Conservation (phyloP, 371 early-diverging fungal species). For the Saksenaea oblongispora region DNA sequence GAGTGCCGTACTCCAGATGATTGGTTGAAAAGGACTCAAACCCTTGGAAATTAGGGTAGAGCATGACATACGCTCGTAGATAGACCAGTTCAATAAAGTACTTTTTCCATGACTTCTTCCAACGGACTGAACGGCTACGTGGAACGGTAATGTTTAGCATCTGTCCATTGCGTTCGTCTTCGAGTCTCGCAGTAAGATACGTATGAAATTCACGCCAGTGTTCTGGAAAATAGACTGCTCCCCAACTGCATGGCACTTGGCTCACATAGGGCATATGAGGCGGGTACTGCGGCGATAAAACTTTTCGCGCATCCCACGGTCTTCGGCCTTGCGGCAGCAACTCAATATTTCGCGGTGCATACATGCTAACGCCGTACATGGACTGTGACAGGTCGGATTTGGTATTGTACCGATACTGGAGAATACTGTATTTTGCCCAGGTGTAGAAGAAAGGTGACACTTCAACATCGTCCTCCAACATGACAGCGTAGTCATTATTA, state of each 20-base stretch:
- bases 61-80: conserved; percentile 63
- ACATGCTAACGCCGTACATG: conserved; percentile 63
- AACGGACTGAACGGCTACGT: conserved; percentile 54
- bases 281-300: conserved; percentile 32
- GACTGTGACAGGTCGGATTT: conserved; percentile 26
- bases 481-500: conserved; percentile 59
- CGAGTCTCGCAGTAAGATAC: conserved; percentile 50
- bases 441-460: conserved; percentile 63
- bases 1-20: conserved; percentile 64
- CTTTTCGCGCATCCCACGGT: conserved; percentile 37
- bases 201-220: conserved; percentile 68
- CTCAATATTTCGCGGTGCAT: conserved; percentile 61
- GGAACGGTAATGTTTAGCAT: conserved; percentile 56
- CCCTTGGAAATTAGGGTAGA: conserved; percentile 64
- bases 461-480: conserved; percentile 72
- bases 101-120: conserved; percentile 70
- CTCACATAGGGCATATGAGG: conserved; percentile 51
- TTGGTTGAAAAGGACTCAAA: conserved; percentile 69
- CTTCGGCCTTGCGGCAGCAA: conserved; percentile 51
- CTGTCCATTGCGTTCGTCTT: conserved; percentile 45
- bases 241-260: conserved; percentile 71
- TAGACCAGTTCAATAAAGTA: conserved; percentile 67
- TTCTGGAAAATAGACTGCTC: conserved; percentile 70
- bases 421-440: conserved; percentile 63
- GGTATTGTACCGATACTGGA: conserved; percentile 59